phyloP scores from a whole-genome alignment of 164 flowering plant genomes.

The Stephania yunnanensis region DNA sequence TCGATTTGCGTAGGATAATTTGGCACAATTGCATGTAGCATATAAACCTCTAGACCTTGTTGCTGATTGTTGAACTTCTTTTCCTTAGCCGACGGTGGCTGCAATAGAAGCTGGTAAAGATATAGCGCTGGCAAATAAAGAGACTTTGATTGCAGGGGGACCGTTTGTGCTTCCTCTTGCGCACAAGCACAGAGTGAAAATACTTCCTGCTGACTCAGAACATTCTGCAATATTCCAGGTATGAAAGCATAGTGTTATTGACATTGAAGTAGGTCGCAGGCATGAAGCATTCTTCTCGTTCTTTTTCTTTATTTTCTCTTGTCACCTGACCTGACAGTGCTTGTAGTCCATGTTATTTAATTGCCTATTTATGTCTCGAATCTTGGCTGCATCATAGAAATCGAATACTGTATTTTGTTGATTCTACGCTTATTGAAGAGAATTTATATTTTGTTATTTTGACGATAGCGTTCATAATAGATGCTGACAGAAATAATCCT shows the following conservation, averaged over 20 bases:
- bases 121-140: conserved; percentile 95
- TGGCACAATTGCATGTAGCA: no score
- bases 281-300: background rate
- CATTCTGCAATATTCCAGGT: conserved; percentile 99
- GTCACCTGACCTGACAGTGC: background rate
- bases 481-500: conserved; percentile 21
- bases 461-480: background rate
- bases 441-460: background rate
- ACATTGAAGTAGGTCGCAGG: background rate
- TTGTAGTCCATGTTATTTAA: background rate
- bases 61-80: background rate
- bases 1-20: no score
- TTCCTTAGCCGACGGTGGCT: conserved; percentile 84
- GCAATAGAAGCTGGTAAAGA: conserved; percentile 97
- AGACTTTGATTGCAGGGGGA: conserved; percentile 95
- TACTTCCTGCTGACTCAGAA: conserved; percentile 98
- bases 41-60: background rate
- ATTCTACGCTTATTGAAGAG: background rate
- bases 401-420: background rate
- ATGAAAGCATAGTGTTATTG: background rate
- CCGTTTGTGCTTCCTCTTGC: conserved; percentile 99
- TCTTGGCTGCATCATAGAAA: background rate
- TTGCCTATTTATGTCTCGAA: background rate
- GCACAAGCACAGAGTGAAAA: conserved; percentile 81
- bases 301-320: background rate